A percentile compares a stretch with the other conserved stretches of the same genome.
Evolutionary conservation across 352 stramenopile species (phyloP).

Genomic region (Albugo laibachii): DNA sequence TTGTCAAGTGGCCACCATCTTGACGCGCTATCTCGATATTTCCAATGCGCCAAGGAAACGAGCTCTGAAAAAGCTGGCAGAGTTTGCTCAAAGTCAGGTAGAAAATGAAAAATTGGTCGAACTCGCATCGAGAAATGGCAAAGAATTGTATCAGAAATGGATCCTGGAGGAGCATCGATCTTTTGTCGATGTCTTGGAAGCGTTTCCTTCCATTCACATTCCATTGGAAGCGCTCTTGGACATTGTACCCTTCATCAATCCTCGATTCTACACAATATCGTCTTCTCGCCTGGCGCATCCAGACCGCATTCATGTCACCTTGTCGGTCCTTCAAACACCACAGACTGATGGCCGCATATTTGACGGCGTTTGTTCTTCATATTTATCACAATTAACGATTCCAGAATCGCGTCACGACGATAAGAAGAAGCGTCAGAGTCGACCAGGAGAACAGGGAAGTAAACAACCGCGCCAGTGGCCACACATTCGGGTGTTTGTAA

Average conservation of each 20-base stretch:
- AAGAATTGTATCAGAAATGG: slow-evolving; percentile 87
- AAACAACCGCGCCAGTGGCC: slow-evolving; percentile 52
- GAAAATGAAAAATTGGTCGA: slow-evolving; percentile 34
- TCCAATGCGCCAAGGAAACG: slow-evolving; percentile 78
- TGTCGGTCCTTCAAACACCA: slow-evolving; percentile 80
- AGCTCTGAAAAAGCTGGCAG: slow-evolving; percentile 63
- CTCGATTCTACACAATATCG: slow-evolving; percentile 96
- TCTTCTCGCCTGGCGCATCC: slow-evolving; percentile 86
- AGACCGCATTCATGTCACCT: slow-evolving; percentile 85
- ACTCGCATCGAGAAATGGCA: slow-evolving; percentile 74
- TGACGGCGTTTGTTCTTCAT: slow-evolving; percentile 87
- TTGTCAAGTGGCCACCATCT: slow-evolving; percentile 81
- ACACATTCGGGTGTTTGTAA: slow-evolving; percentile 80
- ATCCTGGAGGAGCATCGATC: slow-evolving; percentile 81
- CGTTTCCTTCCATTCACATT: slow-evolving; percentile 43
- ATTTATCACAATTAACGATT: slow-evolving; percentile 52
- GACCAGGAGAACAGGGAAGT: slow-evolving; percentile 37
- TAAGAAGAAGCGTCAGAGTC: slow-evolving; percentile 24
- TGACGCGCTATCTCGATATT: slow-evolving; percentile 88
- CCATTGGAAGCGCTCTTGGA: slow-evolving; percentile 76
- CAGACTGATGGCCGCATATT: slow-evolving; percentile 69
- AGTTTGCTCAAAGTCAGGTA: slow-evolving; percentile 31
- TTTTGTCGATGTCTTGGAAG: slow-evolving; percentile 79
- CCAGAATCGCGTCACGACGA: slow-evolving; percentile 15
- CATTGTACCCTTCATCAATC: slow-evolving; percentile 83